phyloP scores from a whole-genome alignment of 306 rosid species.

The Corylus americana region DNA sequence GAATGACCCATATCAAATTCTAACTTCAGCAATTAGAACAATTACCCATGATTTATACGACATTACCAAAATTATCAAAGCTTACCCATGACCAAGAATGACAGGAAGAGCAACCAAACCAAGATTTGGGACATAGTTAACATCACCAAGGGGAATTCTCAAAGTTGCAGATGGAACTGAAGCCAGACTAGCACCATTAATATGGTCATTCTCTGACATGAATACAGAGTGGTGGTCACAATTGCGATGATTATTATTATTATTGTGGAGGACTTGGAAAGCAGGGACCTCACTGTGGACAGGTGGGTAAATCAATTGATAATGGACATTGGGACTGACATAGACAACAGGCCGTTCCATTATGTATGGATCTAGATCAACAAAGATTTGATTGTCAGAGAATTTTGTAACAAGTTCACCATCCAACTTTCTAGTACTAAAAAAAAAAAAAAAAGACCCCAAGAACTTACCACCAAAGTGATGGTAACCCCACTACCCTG shows the following conservation, averaged over 20 bases:
- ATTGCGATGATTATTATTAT: neutral
- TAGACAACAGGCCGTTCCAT: neutral
- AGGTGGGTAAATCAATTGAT: neutral
- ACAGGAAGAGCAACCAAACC: neutral
- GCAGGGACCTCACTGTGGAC: neutral
- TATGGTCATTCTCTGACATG: neutral
- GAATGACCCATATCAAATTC: neutral
- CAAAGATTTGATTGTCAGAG: neutral
- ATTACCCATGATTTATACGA: neutral
- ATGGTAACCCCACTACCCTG: neutral
- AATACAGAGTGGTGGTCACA: neutral
- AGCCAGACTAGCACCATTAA: neutral
- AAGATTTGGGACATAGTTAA: neutral
- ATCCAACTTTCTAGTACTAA: neutral
- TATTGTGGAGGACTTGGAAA: neutral
- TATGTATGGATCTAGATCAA: neutral
- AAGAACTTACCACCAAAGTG: constrained; percentile 9
- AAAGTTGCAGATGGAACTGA: neutral
- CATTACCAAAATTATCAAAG: constrained; percentile 10
- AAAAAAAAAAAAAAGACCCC: neutral
- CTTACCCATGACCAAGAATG: constrained; percentile 5
- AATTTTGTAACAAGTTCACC: neutral
- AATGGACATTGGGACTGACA: neutral
- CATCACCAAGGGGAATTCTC: neutral
- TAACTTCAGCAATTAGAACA: neutral